A percentile compares a stretch with the other conserved stretches of the same genome.
Conservation (phyloP, 768 basidiomycete species). For the Russula sp. region DNA sequence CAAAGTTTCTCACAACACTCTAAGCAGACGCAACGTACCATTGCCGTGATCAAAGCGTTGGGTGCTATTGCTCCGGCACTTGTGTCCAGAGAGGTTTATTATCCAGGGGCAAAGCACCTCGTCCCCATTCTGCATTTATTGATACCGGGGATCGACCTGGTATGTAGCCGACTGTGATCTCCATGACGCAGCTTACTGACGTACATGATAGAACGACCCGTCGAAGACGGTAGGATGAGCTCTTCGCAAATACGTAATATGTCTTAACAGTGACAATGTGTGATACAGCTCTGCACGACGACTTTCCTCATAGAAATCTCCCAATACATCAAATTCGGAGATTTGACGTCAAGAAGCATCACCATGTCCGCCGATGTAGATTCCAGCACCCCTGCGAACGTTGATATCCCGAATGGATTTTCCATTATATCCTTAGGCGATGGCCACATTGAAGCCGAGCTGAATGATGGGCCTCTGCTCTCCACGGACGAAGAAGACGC, state of each 20-base stretch:
- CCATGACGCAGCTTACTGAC: background rate
- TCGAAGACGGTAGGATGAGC: slow-evolving; percentile 54
- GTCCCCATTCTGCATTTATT: slow-evolving; percentile 72
- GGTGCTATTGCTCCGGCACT: slow-evolving; percentile 75
- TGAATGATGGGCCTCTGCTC: slow-evolving; percentile 33
- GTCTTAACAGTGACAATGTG: slow-evolving; percentile 15
- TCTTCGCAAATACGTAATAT: background rate
- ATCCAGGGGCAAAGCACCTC: slow-evolving; percentile 75
- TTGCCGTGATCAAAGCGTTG: slow-evolving; percentile 79
- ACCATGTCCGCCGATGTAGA: slow-evolving; percentile 23
- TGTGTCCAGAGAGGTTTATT: slow-evolving; percentile 71
- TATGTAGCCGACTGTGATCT: slow-evolving; percentile 29
- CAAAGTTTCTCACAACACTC: slow-evolving; percentile 1
- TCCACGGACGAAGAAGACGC: slow-evolving; percentile 64
- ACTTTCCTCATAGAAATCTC: slow-evolving; percentile 68
- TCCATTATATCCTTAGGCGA: slow-evolving; percentile 31
- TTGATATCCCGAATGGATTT: slow-evolving; percentile 17
- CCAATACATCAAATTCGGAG: slow-evolving; percentile 67
- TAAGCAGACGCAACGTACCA: slow-evolving; percentile 69
- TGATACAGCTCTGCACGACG: slow-evolving; percentile 57
- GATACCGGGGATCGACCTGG: slow-evolving; percentile 82
- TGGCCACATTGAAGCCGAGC: background rate
- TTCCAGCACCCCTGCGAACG: slow-evolving; percentile 14
- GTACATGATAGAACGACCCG: slow-evolving; percentile 55
- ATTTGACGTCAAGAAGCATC: slow-evolving; percentile 38